phyloP scores from a whole-genome alignment of 164 flowering plant species.

The Vitis amurensis region DNA sequence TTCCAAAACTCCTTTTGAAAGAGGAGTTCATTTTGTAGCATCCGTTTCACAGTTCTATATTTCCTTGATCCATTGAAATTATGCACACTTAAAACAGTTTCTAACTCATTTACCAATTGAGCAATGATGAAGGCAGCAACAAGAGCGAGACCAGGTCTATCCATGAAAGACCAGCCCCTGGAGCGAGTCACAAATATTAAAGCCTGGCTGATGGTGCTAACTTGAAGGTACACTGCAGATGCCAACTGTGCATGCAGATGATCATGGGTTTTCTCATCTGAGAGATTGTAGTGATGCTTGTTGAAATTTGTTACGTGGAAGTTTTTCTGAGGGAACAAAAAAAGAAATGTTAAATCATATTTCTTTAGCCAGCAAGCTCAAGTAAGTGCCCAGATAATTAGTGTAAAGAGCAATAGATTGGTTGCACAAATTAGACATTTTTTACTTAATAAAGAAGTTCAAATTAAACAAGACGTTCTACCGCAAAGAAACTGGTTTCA shows the following conservation, averaged over 20 bases:
- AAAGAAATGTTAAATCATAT: background rate
- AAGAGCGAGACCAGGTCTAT: conserved; percentile 48
- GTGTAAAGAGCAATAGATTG: background rate
- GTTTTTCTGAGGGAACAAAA: conserved; percentile 18
- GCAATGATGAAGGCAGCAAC: conserved; percentile 41
- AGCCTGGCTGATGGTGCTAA: conserved; percentile 69
- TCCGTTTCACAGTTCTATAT: background rate
- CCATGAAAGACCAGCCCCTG: conserved; percentile 39
- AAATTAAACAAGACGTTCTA: conserved; percentile 3
- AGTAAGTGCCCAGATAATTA: background rate
- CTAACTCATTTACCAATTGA: conserved; percentile 33
- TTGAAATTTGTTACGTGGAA: conserved; percentile 33
- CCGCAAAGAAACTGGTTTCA: conserved; percentile 43
- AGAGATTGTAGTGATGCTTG: conserved; percentile 6
- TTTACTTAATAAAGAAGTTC: background rate
- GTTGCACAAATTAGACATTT: background rate
- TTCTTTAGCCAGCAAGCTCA: background rate
- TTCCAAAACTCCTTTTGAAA: too few species aligned
- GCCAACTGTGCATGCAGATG: conserved; percentile 33
- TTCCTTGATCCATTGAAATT: background rate
- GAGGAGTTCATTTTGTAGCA: background rate
- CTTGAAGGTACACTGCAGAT: conserved; percentile 67
- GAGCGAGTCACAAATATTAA: conserved; percentile 61
- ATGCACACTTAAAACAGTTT: too few species aligned
- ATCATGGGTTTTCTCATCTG: conserved; percentile 4